Conservation (phyloP, 257 asterid species). For the Forsythia suspensa region DNA sequence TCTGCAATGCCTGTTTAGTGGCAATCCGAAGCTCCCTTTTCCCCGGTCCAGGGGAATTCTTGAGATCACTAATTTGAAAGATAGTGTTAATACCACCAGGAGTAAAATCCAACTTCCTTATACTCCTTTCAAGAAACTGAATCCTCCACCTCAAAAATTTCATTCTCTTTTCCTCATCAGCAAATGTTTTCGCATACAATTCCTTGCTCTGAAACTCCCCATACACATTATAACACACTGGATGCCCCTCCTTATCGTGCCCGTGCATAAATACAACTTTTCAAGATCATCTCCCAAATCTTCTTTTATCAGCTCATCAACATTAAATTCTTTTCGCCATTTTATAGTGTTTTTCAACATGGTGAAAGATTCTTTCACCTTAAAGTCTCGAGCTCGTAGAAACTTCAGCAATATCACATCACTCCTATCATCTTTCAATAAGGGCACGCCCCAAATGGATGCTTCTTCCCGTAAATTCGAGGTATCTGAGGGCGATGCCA, state of each 20-base stretch:
- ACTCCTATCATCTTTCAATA: constrained; percentile 63
- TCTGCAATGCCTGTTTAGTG: constrained; percentile 74
- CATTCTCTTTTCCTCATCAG: constrained; percentile 53
- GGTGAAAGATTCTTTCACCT: constrained; percentile 57
- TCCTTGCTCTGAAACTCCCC: constrained; percentile 82
- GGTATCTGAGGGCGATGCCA: constrained; percentile 25
- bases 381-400: constrained; percentile 90
- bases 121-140: constrained; percentile 72
- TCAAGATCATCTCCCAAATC: constrained; percentile 82
- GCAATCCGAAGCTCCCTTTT: constrained; percentile 77
- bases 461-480: constrained; percentile 39
- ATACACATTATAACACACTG: constrained; percentile 70
- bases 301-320: constrained; percentile 63
- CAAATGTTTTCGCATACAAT: constrained; percentile 51
- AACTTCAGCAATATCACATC: constrained; percentile 79
- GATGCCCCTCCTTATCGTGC: constrained; percentile 71
- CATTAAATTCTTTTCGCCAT: constrained; percentile 69
- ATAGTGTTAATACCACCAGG: constrained; percentile 77
- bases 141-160: constrained; percentile 69
- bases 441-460: constrained; percentile 80
- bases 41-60: constrained; percentile 84
- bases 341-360: constrained; percentile 67
- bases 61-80: constrained; percentile 85
- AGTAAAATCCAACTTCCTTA: constrained; percentile 65
- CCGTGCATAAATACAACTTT: constrained; percentile 89